A percentile compares a stretch with the other conserved stretches of the same genome.
phyloP scores from a whole-genome alignment of 1,139 yeast genomes.

The Candida sanyaensis region DNA sequence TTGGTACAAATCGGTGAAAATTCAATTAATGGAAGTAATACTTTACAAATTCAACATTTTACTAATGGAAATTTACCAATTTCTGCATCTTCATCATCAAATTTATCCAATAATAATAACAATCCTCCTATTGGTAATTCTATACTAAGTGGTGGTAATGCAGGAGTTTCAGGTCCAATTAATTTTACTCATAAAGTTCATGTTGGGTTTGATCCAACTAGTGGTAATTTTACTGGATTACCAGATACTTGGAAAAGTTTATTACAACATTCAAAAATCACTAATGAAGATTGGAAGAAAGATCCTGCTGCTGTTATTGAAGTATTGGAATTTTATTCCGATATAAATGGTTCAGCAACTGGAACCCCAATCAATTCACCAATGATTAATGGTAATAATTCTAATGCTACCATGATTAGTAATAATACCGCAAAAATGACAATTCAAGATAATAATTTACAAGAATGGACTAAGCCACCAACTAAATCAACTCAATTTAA shows the following conservation, averaged over 20 bases:
- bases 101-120: background rate
- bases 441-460: slow-evolving; percentile 20
- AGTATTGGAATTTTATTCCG: slow-evolving; percentile 82
- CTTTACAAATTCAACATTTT: slow-evolving; percentile 3
- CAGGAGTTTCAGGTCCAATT: slow-evolving; percentile 73
- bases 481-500: slow-evolving; percentile 25
- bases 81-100: slow-evolving; percentile 4
- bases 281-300: slow-evolving; percentile 81
- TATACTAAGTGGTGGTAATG: slow-evolving; percentile 11
- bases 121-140: background rate
- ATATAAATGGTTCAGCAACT: slow-evolving; percentile 38
- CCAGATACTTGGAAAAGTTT: slow-evolving; percentile 80
- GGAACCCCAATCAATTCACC: slow-evolving; percentile 34
- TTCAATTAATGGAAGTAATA: background rate
- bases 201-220: slow-evolving; percentile 65
- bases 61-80: slow-evolving; percentile 2
- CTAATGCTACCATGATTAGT: slow-evolving; percentile 1
- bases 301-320: slow-evolving; percentile 88
- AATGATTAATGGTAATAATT: slow-evolving; percentile 13
- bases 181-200: slow-evolving; percentile 72
- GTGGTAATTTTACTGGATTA: slow-evolving; percentile 74
- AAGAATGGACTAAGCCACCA: slow-evolving; percentile 48
- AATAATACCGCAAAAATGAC: background rate
- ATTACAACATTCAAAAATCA: slow-evolving; percentile 74
- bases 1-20: slow-evolving; percentile 41